phyloP scores from a whole-genome alignment of 495 filamentous ascomycete genomes.

The Recurvomyces mirabilis region DNA sequence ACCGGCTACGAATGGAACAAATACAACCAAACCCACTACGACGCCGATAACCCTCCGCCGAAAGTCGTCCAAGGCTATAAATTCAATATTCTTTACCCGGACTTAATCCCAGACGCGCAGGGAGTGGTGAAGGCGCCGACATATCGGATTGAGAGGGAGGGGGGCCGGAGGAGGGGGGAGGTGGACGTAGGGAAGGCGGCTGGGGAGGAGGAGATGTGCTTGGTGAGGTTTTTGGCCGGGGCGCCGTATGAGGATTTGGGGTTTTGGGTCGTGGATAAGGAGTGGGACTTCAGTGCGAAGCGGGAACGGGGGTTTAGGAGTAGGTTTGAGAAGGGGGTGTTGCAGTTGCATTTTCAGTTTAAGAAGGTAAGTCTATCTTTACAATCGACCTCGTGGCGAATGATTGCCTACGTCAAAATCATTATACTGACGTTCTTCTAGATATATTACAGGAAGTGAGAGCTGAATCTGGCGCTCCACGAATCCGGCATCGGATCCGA shows the following conservation, averaged over 20 bases:
- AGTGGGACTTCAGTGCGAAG: slow-evolving; percentile 98
- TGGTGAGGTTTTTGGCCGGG: slow-evolving; percentile 92
- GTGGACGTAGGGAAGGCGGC: slow-evolving; percentile 89
- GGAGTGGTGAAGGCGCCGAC: slow-evolving; percentile 90
- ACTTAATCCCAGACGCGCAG: too few relatives aligned
- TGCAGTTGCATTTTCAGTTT: slow-evolving; percentile 97
- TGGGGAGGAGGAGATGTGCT: slow-evolving; percentile 94
- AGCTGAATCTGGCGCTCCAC: too few relatives aligned
- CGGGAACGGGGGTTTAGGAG: slow-evolving; percentile 89
- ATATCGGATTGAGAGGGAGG: slow-evolving; percentile 86
- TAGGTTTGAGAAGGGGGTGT: slow-evolving; percentile 96
- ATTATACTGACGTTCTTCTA: neutral
- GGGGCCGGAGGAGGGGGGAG: slow-evolving; percentile 78
- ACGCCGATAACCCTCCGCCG: slow-evolving; percentile 94
- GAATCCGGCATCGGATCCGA: too few relatives aligned
- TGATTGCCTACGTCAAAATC: neutral
- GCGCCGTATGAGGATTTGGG: slow-evolving; percentile 96
- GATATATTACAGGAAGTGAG: slow-evolving; percentile 20
- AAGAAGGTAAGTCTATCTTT: slow-evolving; percentile 69
- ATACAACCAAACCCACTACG: slow-evolving; percentile 99
- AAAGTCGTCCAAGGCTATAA: slow-evolving; percentile 99
- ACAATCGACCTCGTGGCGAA: too few relatives aligned
- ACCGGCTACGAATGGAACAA: slow-evolving; percentile 99
- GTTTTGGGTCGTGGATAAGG: slow-evolving; percentile 95
- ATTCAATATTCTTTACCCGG: slow-evolving; percentile 99